Conservation (phyloP, 148 eudicot species). For the Nepenthes gracilis region DNA sequence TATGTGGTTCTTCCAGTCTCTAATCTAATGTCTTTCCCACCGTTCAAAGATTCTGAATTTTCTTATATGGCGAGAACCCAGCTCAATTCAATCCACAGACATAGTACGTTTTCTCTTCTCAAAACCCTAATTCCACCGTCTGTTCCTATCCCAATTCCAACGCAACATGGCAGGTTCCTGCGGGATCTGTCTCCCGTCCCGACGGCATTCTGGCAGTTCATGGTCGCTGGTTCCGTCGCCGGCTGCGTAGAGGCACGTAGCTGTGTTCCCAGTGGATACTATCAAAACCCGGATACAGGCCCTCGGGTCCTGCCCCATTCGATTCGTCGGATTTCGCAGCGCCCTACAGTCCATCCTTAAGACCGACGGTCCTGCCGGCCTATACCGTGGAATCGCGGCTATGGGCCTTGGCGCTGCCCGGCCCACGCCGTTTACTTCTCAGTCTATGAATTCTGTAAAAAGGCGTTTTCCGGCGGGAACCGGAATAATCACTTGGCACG, state of each 20-base stretch:
- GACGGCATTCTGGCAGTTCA: constrained; percentile 47
- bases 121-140: neutral
- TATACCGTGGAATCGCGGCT: constrained; percentile 81
- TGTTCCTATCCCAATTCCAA: neutral
- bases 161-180: constrained; percentile 7
- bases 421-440: constrained; percentile 93
- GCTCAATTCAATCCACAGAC: neutral
- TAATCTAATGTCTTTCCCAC: too few species aligned
- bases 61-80: neutral
- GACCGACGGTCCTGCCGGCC: constrained; percentile 51
- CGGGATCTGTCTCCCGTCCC: neutral
- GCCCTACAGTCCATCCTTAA: constrained; percentile 46
- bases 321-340: constrained; percentile 25
- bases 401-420: constrained; percentile 96
- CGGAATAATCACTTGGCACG: constrained; percentile 41
- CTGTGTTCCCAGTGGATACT: constrained; percentile 50
- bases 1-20: too few species aligned
- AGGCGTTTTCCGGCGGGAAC: constrained; percentile 24
- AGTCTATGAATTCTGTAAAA: constrained; percentile 66
- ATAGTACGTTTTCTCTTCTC: neutral
- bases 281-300: constrained; percentile 49
- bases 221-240: constrained; percentile 41
- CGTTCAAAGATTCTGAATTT: too few species aligned
- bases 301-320: constrained; percentile 72
- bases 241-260: constrained; percentile 42